Evolutionary conservation across 805 yeast species (phyloP), one percentile per base, ranked within the genome.

Genomic region (Candida sithepensis): DNA sequence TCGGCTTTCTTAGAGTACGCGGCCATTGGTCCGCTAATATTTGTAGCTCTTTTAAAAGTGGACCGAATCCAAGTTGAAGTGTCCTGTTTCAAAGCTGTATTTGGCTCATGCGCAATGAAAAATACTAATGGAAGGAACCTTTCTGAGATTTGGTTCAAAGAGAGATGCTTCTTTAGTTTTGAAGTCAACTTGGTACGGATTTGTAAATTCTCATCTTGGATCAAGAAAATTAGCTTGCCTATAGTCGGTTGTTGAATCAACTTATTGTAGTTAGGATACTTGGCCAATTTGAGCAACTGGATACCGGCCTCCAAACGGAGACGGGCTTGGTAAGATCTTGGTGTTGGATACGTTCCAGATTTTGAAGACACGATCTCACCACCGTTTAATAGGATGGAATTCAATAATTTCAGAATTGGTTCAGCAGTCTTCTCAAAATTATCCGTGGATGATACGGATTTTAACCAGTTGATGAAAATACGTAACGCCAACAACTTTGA

Each of bases 51-150:
- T 22, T 64, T 64, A 51, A 76, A 74, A 14, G 83, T 72, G 1
- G 92, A 83, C 41, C 74, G 72, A 4, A 88, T 73, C 96, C 97
- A 90, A 1, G 84, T 84, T 33, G 73, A 72, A 0, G 80, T 75
- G 37, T 78, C 76, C 1, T 67, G 63, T 50, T 73, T 77, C 36
- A 88, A 60, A 0, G 64, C 64, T 2, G 55, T 56, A 24, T 78
- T 75, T 0, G 95, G 92, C 58, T 90, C 97, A 58, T 79, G 82
- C 0, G 94, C 96, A 56, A 78, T 72, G 60, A 87, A 84, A 60
- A 85, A 88, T 0, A 87, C 68, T 20, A 88, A 61, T 0, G 89
- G 83, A 39, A 85, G 58, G 56, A 82, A 88, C 50, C 80, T 74
- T 46, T 82, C 83, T 0, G 95, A 80, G 3, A 89, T 72, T 9